These are phyloP conservation scores for Xerocomus alliaceus DNA, from an alignment of 1,284 basidiomycete genomes.

Conservation along the genomic window DNA sequence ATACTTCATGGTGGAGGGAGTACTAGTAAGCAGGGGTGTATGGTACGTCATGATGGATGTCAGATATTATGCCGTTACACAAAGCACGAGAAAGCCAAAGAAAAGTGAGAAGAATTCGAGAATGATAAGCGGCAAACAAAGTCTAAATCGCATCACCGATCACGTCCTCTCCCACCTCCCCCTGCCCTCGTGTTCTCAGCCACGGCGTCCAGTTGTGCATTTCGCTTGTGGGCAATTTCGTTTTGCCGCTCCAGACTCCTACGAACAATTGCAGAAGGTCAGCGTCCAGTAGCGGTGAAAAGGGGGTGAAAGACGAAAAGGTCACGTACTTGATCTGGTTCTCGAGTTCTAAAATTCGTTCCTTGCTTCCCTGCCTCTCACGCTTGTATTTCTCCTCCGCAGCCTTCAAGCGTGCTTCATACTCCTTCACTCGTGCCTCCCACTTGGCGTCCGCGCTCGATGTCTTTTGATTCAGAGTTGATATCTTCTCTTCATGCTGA, in stretches of 20 bases:
- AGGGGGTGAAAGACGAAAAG: background rate
- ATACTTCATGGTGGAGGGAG: background rate
- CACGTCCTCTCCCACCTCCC: slow-evolving; percentile 26
- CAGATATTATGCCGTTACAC: background rate
- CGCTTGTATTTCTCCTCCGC: slow-evolving; percentile 95
- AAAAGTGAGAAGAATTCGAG: background rate
- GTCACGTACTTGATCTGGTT: slow-evolving; percentile 65
- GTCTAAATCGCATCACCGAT: slow-evolving; percentile 26
- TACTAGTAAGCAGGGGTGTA: slow-evolving; percentile 18
- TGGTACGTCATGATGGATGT: slow-evolving; percentile 11
- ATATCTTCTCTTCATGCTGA: slow-evolving; percentile 83
- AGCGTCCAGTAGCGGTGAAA: background rate
- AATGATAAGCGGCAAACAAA: background rate
- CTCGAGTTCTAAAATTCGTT: slow-evolving; percentile 75
- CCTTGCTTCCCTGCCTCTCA: slow-evolving; percentile 94
- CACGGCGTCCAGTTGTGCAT: slow-evolving; percentile 68
- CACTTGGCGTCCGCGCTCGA: slow-evolving; percentile 81
- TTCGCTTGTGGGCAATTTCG: slow-evolving; percentile 74
- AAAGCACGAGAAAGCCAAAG: slow-evolving; percentile 5
- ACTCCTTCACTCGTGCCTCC: slow-evolving; percentile 92
- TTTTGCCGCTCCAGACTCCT: slow-evolving; percentile 74
- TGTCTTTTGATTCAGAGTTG: slow-evolving; percentile 73
- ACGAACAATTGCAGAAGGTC: slow-evolving; percentile 7
- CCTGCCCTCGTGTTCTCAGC: slow-evolving; percentile 53
- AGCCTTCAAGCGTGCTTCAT: slow-evolving; percentile 81